Base-by-base conservation (phyloP, 768 basidiomycete species). In the Boletus insuetus region DNA sequence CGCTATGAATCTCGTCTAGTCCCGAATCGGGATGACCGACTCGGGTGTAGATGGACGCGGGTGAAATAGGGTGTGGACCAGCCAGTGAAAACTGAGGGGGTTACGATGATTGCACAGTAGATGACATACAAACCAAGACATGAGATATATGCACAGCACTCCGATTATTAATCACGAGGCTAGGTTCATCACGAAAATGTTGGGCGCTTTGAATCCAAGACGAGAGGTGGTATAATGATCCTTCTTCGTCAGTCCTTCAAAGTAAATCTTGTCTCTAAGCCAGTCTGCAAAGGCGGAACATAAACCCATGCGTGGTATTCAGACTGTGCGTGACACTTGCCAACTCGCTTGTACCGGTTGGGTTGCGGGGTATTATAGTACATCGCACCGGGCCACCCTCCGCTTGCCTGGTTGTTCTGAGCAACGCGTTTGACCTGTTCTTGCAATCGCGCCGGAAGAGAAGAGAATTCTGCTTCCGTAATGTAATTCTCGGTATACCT, bases 151-250 rank as follows among this genome's bases (percentile, higher is more conserved):
- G 14, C 41, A 42, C 37, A 49, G 26, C 43, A 39, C 26, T 44
- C 22, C 14, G 19, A 46, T 29, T 10, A 43, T 26, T n/a, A 46
- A 51, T 74, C 68, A 85, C n/a, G 76, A 70, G 12, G 76, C 74
- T 39, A 89, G 58, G 51, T 79, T 78, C 85, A 92, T 83, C 38
- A 91, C 76, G 65, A 89, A 89, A 38, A 91, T 80, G 64, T 93
- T 92, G 7, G 89, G 83, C 3, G 91, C 91, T 51, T 77, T 79
- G 72, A 82, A 93, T 2, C 91, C 91, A 29, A 93, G 81, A 7
- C 89, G 80, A 10, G 75, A 66, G 26, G 71, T 60, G 2, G 79
- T 74, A 60, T 91, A 92, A 9, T 61, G 64, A 59, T 90, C 87
- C 58, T 86, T 81, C 65, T 76, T 82, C 12, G 60, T 60, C 53